These are phyloP conservation scores for Ceratocystis variospora DNA, from an alignment of 2,329 filamentous ascomycete species.

Conservation along the genomic window DNA sequence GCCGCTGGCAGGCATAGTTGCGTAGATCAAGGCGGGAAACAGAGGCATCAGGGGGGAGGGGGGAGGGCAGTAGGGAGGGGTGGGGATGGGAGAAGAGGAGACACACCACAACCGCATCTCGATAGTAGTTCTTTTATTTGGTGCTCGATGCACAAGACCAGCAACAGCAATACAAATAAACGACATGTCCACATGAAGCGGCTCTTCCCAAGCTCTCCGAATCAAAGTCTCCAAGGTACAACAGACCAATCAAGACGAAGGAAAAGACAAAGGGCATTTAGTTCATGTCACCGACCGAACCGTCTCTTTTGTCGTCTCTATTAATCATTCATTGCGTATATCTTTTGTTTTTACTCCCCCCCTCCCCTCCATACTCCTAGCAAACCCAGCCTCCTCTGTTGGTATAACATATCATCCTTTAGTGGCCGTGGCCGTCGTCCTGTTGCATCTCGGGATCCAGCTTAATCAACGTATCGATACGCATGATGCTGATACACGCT, in stretches of 20 bases:
- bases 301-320: slow-evolving; percentile 3
- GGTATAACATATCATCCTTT: slow-evolving; percentile 23
- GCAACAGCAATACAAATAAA: not conserved
- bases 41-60: not conserved
- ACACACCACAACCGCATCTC: not conserved
- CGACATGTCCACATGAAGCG: not conserved
- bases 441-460: slow-evolving; percentile 72
- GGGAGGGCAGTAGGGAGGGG: accelerated
- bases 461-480: slow-evolving; percentile 97
- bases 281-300: not conserved
- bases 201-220: not conserved
- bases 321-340: slow-evolving; percentile 17
- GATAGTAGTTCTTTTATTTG: not conserved
- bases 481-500: slow-evolving; percentile 97
- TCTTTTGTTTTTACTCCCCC: slow-evolving; percentile 11
- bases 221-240: slow-evolving; percentile 6
- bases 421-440: slow-evolving; percentile 81
- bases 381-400: not conserved
- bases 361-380: too few species aligned
- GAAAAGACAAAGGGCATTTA: not conserved
- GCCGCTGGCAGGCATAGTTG: not conserved
- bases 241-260: slow-evolving; percentile 11
- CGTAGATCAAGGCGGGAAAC: not conserved
- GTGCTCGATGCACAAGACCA: not conserved
- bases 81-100: not conserved